Evolutionary conservation across 2,329 filamentous ascomycete genomes (phyloP).

Genomic region (Exophiala phaeomuriformis): DNA sequence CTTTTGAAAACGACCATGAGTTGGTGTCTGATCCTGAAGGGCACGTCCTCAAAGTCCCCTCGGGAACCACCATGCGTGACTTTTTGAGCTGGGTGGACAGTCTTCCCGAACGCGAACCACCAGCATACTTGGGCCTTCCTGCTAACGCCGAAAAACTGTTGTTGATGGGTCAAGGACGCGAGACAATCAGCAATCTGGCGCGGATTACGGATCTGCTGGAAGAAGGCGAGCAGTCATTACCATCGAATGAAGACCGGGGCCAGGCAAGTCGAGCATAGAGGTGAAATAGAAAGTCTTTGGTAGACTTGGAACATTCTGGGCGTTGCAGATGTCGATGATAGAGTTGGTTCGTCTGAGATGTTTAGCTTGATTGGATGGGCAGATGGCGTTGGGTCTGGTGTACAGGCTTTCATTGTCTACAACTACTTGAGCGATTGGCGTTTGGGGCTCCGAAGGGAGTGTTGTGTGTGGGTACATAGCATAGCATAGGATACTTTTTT

Average conservation of each 20-base stretch:
- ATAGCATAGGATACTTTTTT: too few relatives aligned
- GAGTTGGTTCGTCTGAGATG: too few relatives aligned
- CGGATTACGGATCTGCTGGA: conserved; percentile 83
- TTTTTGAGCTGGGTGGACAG: conserved; percentile 88
- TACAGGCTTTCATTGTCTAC: too few relatives aligned
- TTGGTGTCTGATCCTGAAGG: conserved; percentile 63
- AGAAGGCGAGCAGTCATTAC: conserved; percentile 76
- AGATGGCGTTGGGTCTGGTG: too few relatives aligned
- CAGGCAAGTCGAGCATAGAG: neutral
- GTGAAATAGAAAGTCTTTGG: too few relatives aligned
- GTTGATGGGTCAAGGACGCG: conserved; percentile 76
- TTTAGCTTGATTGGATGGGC: too few relatives aligned
- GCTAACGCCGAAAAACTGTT: conserved; percentile 95
- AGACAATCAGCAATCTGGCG: conserved; percentile 74
- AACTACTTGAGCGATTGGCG: too few relatives aligned
- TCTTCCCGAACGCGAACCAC: conserved; percentile 89
- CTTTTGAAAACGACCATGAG: conserved; percentile 88
- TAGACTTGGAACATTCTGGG: too few relatives aligned
- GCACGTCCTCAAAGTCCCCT: conserved; percentile 63
- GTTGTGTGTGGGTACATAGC: too few relatives aligned
- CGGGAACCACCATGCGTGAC: conserved; percentile 72
- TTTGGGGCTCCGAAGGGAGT: too few relatives aligned
- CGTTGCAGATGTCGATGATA: too few relatives aligned
- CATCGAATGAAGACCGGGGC: neutral
- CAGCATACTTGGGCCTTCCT: conserved; percentile 86